A percentile compares a stretch with the other conserved stretches of the same genome.
These are phyloP conservation scores for Macrolepiota fuliginosa DNA, from an alignment of 768 basidiomycete species.

Conservation along the genomic window DNA sequence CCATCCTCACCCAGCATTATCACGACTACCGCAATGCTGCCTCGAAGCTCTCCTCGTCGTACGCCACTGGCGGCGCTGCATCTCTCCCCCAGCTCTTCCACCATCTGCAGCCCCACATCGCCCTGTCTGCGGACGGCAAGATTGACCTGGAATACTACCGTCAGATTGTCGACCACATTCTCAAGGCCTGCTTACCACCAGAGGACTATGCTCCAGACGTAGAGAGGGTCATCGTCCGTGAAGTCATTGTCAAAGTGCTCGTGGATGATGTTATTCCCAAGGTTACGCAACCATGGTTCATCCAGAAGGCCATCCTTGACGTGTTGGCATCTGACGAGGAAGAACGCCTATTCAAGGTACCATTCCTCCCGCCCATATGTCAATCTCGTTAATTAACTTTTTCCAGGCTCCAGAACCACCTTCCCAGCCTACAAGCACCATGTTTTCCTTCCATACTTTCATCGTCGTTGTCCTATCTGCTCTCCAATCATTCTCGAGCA, in stretches of 20 bases:
- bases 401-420: constrained; percentile 25
- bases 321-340: constrained; percentile 50
- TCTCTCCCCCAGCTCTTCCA: constrained; percentile 72
- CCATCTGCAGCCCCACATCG: constrained; percentile 82
- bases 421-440: constrained; percentile 22
- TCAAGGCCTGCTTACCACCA: constrained; percentile 68
- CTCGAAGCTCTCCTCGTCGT: constrained; percentile 63
- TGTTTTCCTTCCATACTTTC: constrained; percentile 47
- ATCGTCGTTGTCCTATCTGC: constrained; percentile 72
- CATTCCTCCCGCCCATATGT: background rate
- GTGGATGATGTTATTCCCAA: constrained; percentile 66
- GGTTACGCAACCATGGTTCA: constrained; percentile 88
- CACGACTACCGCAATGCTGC: constrained; percentile 71
- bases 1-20: constrained; percentile 72
- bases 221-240: constrained; percentile 82
- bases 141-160: constrained; percentile 78
- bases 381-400: background rate
- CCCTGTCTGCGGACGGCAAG: constrained; percentile 60
- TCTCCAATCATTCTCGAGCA: constrained; percentile 68
- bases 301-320: constrained; percentile 68
- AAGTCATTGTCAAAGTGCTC: constrained; percentile 78
- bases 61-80: constrained; percentile 64
- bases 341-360: constrained; percentile 15
- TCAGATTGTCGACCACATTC: constrained; percentile 72
- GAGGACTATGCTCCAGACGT: constrained; percentile 78